phyloP scores from a whole-genome alignment of 345 rosid genomes.

The Populus nigra region DNA sequence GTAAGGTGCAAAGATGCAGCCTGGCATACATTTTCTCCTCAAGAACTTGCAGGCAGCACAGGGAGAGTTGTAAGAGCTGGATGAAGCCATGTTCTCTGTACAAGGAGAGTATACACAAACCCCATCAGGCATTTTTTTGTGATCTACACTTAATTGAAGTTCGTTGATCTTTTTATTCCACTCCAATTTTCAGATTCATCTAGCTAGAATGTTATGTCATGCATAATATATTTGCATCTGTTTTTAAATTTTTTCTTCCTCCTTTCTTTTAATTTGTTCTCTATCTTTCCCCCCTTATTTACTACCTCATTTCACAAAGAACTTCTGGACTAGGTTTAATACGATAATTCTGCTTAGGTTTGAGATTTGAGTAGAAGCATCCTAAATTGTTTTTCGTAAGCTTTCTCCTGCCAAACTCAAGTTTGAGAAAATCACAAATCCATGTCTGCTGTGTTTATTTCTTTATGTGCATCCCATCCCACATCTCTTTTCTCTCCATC shows the following conservation, averaged over 20 bases:
- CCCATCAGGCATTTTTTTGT: slow-evolving; percentile 13
- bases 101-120: not conserved
- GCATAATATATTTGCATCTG: not conserved
- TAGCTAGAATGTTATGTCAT: not conserved
- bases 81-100: slow-evolving; percentile 45
- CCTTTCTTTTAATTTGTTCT: not conserved
- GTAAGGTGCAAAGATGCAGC: slow-evolving; percentile 91
- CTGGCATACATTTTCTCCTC: slow-evolving; percentile 88
- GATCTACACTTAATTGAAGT: slow-evolving; percentile 16
- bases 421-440: not conserved
- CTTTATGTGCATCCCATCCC: not conserved
- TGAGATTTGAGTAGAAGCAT: not conserved
- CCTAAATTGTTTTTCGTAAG: not conserved
- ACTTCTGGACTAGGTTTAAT: not conserved
- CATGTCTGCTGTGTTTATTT: not conserved
- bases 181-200: not conserved
- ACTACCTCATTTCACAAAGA: not conserved
- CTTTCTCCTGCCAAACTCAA: not conserved
- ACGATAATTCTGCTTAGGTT: not conserved
- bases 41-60: slow-evolving; percentile 97
- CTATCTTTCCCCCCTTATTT: not conserved
- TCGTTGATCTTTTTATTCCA: not conserved
- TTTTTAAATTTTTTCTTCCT: not conserved
- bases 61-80: slow-evolving; percentile 89
- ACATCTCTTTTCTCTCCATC: slow-evolving; percentile 1